Base-by-base conservation (phyloP, 208 protist species). In the Trichomonas gallinae region DNA sequence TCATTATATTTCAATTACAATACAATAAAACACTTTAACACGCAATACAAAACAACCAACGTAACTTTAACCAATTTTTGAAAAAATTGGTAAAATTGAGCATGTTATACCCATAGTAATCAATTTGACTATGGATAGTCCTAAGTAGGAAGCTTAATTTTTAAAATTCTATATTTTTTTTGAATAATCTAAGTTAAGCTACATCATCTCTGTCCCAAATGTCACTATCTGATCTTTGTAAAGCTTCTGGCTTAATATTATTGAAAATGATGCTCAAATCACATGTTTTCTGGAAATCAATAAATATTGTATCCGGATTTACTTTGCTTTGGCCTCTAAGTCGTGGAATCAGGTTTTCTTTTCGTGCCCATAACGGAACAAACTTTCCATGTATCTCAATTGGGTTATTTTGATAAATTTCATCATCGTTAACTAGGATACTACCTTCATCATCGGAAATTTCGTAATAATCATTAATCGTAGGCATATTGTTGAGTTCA, bases 321-420 rank as follows among this genome's bases (percentile, higher is more conserved):
- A 93, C 51, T 34, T 40, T n/a, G 8, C 46, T 23, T 51, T 93
- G 87, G 0, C 17, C 3, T 38, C 51, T 48, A 6, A 93, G 44
- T 36, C 38, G 26, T 9, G 48, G 3, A 17, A 13, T 10, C 0
- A 93, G n/a, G 2, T 51, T 38, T 34, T 93, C 44, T 8, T 44
- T 44, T 17, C 87, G 8, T 4, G 87, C 87, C 87, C 87, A 93
- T 11, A 9, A 2, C 4, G 87, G 87, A 51, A 93, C 46, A 0
- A 15, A 38, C 46, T 93, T 93, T 93, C 87, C 87, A 58, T 93
- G 87, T 49, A 93, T 93, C 51, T 93, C 87, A 38, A 93, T 51
- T 51, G 87, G 87, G 38, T 93, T 93, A 10, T 6, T 38, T 38
- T 58, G 44, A 38, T 93, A 93, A 34, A 93, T 93, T 36, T 93